A percentile compares a stretch with the other conserved stretches of the same genome.
These are phyloP conservation scores for Dioscorea alata DNA, from an alignment of 106 monocot species.

Conservation along the genomic window DNA sequence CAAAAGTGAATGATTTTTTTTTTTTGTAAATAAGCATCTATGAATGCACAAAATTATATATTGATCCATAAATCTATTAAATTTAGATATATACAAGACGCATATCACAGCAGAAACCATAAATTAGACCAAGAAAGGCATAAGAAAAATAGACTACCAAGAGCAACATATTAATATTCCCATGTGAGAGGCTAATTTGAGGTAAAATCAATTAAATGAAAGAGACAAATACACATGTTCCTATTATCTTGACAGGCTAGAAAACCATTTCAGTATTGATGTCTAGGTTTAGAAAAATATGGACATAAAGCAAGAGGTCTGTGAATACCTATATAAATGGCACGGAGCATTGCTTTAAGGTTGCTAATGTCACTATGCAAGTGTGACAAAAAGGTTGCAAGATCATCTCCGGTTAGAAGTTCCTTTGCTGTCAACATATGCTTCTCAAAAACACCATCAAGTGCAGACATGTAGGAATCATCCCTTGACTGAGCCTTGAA, in stretches of 20 bases:
- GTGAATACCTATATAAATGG: slow-evolving; percentile 82
- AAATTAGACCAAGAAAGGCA: background rate
- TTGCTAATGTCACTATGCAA: slow-evolving; percentile 78
- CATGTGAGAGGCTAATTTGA: background rate
- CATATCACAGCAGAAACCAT: background rate
- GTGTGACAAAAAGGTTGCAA: slow-evolving; percentile 66
- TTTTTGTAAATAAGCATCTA: too few relatives aligned
- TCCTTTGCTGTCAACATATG: slow-evolving; percentile 76
- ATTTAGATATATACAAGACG: too few relatives aligned
- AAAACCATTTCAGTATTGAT: too few relatives aligned
- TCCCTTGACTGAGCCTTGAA: slow-evolving; percentile 84
- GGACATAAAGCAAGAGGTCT: background rate
- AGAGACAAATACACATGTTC: too few relatives aligned
- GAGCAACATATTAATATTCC: too few relatives aligned
- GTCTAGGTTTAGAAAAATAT: background rate
- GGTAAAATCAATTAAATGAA: background rate
- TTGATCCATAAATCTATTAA: too few relatives aligned
- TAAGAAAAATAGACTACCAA: background rate
- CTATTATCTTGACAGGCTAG: too few relatives aligned
- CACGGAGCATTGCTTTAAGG: slow-evolving; percentile 92
- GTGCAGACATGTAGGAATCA: slow-evolving; percentile 62
- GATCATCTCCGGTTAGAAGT: slow-evolving; percentile 76
- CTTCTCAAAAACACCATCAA: slow-evolving; percentile 88
- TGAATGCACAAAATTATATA: too few relatives aligned
- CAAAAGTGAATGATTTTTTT: too few relatives aligned